A percentile compares a stretch with the other conserved stretches of the same genome.
phyloP scores from a whole-genome alignment of 2,329 filamentous ascomycete genomes.

The Fusarium mangiferae region DNA sequence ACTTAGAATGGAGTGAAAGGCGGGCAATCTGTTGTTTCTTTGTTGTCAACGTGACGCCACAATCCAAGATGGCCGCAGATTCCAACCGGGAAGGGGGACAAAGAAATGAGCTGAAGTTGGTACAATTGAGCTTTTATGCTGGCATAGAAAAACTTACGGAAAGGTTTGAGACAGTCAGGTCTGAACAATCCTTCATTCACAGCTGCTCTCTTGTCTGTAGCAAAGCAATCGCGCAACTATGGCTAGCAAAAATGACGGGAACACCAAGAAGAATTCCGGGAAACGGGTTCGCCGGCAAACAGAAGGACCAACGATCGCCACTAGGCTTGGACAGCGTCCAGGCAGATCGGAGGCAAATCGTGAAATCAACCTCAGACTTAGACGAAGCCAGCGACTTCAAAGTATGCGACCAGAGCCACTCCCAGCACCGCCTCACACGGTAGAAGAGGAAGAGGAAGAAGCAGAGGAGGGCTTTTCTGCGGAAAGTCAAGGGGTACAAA shows the following conservation, averaged over 20 bases:
- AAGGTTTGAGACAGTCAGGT: neutral
- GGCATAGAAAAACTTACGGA: neutral
- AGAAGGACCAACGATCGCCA: neutral
- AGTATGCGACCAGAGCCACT: neutral
- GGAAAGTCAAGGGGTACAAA: neutral
- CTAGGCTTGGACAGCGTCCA: slow-evolving; percentile 25
- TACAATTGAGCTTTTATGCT: neutral
- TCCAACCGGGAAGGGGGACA: neutral
- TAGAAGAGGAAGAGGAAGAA: neutral
- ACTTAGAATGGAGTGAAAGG: neutral
- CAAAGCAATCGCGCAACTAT: neutral
- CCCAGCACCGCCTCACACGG: neutral
- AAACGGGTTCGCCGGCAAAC: neutral
- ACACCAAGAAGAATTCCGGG: neutral
- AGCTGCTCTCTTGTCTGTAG: neutral
- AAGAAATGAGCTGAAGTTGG: neutral
- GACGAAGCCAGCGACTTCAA: slow-evolving; percentile 9
- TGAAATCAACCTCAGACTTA: slow-evolving; percentile 31
- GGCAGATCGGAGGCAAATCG: slow-evolving; percentile 31
- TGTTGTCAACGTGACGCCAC: slow-evolving; percentile 35
- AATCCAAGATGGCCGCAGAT: neutral
- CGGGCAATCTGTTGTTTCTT: slow-evolving; percentile 22
- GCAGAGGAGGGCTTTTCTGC: neutral
- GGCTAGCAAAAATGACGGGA: slow-evolving; percentile 1
- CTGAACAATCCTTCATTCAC: neutral